Conservation (phyloP, 768 basidiomycete genomes). For the Pholiota molesta region DNA sequence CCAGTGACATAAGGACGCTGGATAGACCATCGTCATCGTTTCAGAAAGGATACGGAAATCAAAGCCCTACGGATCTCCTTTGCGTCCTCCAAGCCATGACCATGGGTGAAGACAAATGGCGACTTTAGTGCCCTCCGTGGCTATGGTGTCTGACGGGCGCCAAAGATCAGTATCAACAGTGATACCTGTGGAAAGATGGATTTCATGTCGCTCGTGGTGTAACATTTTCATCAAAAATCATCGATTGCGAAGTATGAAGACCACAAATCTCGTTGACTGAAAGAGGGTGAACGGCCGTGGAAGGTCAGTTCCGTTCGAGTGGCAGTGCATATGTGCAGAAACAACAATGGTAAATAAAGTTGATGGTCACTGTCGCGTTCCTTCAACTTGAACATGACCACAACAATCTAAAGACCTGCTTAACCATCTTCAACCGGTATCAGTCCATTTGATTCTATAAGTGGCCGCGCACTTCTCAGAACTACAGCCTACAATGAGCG, state of each 20-base stretch:
- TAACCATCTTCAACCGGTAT: no score
- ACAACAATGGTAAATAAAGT: not conserved
- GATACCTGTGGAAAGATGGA: conserved; percentile 40
- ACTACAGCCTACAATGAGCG: no score
- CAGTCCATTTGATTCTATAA: no score
- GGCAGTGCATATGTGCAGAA: not conserved
- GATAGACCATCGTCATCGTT: not conserved
- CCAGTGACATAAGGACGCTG: conserved; percentile 20
- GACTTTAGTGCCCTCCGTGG: conserved; percentile 39
- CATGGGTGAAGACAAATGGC: conserved; percentile 83
- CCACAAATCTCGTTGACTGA: not conserved
- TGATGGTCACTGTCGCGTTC: no score
- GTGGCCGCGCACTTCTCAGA: no score
- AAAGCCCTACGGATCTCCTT: conserved; percentile 71
- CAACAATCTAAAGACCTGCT: no score
- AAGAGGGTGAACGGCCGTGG: not conserved
- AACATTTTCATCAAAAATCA: not conserved
- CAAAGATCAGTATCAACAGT: conserved; percentile 44
- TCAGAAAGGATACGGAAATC: not conserved
- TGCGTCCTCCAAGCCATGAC: conserved; percentile 82
- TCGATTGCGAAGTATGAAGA: not conserved
- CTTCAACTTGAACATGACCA: no score
- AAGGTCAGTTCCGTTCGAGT: not conserved
- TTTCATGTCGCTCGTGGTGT: conserved; percentile 7
- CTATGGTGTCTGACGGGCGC: conserved; percentile 25